A percentile compares a stretch with the other conserved stretches of the same genome.
Evolutionary conservation across 1,139 yeast species (phyloP).

Genomic region (Yamadazyma siamensis): DNA sequence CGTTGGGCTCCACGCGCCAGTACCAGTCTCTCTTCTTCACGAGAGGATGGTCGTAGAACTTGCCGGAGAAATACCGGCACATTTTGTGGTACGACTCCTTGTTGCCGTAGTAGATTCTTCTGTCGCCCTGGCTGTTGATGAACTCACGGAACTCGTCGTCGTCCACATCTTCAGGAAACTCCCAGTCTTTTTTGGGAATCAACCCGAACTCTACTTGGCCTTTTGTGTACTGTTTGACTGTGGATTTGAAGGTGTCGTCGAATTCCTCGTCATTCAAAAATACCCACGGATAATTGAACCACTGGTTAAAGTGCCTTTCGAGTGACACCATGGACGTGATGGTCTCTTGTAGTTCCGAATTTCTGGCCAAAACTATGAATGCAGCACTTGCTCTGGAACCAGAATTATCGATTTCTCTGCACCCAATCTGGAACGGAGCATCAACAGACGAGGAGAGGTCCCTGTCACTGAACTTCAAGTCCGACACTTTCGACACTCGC

Average conservation of each 20-base stretch:
- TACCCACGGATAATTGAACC: constrained; percentile 89
- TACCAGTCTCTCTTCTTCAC: constrained; percentile 76
- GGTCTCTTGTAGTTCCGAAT: constrained; percentile 69
- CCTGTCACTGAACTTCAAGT: constrained; percentile 9
- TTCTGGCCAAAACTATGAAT: constrained; percentile 78
- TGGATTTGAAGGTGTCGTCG: constrained; percentile 53
- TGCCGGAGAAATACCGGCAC: constrained; percentile 74
- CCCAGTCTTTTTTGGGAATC: constrained; percentile 67
- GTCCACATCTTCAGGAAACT: constrained; percentile 35
- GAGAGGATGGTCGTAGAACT: constrained; percentile 71
- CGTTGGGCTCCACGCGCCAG: constrained; percentile 94
- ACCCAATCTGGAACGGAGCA: constrained; percentile 50
- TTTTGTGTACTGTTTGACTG: constrained; percentile 47
- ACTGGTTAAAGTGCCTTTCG: constrained; percentile 84
- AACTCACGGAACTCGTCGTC: constrained; percentile 45
- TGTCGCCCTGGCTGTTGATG: constrained; percentile 71
- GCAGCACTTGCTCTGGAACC: constrained; percentile 65
- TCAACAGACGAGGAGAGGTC: constrained; percentile 30
- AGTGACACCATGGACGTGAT: constrained; percentile 64
- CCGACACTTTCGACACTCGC: constrained; percentile 4
- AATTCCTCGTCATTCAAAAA: constrained; percentile 80
- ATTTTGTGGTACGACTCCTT: constrained; percentile 70
- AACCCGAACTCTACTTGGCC: constrained; percentile 68
- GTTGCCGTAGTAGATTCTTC: constrained; percentile 78
- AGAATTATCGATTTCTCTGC: constrained; percentile 36